A percentile compares a stretch with the other conserved stretches of the same genome.
Evolutionary conservation across 139 green algal species (phyloP).

Genomic region (Chlorella sp.): DNA sequence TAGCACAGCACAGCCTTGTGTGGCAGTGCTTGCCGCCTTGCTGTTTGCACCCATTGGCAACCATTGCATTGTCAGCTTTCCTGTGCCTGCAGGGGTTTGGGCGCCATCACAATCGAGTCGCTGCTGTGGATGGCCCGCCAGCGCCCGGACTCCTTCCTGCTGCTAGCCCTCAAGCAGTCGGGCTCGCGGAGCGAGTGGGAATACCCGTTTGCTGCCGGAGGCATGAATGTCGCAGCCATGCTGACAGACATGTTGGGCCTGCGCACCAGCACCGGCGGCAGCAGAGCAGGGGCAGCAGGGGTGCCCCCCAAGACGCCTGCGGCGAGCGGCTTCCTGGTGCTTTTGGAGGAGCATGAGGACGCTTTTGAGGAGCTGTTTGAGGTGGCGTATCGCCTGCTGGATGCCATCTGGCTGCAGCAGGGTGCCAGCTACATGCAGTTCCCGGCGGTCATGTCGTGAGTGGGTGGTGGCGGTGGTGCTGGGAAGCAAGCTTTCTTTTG

Average conservation of each 20-base stretch:
- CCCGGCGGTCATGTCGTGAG: background rate
- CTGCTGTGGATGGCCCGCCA: slow-evolving; percentile 75
- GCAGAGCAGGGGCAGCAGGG: background rate
- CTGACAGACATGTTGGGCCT: slow-evolving; percentile 53
- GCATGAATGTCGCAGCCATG: slow-evolving; percentile 88
- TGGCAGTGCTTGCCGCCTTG: no score
- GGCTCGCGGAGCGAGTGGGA: slow-evolving; percentile 61
- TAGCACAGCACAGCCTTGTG: no score
- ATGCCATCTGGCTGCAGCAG: background rate
- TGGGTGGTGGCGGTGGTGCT: no score
- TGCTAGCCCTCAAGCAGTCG: slow-evolving; percentile 75
- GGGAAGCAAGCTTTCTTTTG: background rate
- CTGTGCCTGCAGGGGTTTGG: slow-evolving; percentile 72
- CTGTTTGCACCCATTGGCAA: no score
- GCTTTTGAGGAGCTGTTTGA: slow-evolving; percentile 5
- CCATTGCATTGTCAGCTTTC: no score
- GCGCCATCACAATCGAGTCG: slow-evolving; percentile 80
- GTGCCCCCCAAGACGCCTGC: background rate
- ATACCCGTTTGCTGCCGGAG: slow-evolving; percentile 83
- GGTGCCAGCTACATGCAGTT: slow-evolving; percentile 5
- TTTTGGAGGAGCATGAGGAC: background rate
- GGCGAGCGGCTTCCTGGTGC: background rate
- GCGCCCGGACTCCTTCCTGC: slow-evolving; percentile 44
- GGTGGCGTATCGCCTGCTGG: background rate
- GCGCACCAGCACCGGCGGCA: background rate